These are phyloP conservation scores for Aspergillus jensenii DNA, from an alignment of 2,329 filamentous ascomycete species.

Conservation along the genomic window DNA sequence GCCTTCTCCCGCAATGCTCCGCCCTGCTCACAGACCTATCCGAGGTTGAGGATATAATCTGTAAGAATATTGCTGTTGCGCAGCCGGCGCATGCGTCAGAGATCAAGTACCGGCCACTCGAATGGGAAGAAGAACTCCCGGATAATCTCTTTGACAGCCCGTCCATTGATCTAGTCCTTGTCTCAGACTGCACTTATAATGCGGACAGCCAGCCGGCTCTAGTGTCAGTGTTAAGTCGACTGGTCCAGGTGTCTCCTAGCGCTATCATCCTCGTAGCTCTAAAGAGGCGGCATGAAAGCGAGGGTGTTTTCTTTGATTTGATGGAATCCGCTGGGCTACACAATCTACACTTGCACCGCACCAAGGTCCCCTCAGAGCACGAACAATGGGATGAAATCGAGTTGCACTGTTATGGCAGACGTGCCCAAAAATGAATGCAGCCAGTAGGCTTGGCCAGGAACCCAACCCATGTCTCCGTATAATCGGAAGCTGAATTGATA, in stretches of 20 bases:
- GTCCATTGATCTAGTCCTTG: conserved; percentile 59
- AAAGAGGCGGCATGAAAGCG: conserved; percentile 67
- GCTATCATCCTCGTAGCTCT: conserved; percentile 60
- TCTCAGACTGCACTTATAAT: conserved; percentile 75
- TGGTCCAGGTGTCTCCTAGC: conserved; percentile 50
- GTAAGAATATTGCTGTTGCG: conserved; percentile 53
- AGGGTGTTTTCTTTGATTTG: conserved; percentile 65
- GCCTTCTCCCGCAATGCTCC: conserved; percentile 51
- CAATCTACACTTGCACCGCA: conserved; percentile 29
- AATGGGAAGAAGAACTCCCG: conserved; percentile 62
- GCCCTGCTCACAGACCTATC: conserved; percentile 65
- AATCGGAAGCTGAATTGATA: not conserved
- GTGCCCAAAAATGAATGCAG: not conserved
- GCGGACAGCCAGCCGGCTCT: conserved; percentile 64
- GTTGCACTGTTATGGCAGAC: conserved; percentile 35
- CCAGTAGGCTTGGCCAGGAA: not conserved
- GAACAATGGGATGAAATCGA: conserved; percentile 38
- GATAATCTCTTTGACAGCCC: conserved; percentile 32
- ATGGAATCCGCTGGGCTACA: conserved; percentile 46
- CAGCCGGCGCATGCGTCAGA: conserved; percentile 44
- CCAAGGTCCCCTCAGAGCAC: conserved; percentile 39
- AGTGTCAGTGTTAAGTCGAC: conserved; percentile 55
- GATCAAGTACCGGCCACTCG: conserved; percentile 54
- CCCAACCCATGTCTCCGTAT: not conserved
- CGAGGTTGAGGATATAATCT: conserved; percentile 62